These are phyloP conservation scores for Sarocladiaceae sp. DNA, from an alignment of 2,329 filamentous ascomycete species.

Conservation along the genomic window DNA sequence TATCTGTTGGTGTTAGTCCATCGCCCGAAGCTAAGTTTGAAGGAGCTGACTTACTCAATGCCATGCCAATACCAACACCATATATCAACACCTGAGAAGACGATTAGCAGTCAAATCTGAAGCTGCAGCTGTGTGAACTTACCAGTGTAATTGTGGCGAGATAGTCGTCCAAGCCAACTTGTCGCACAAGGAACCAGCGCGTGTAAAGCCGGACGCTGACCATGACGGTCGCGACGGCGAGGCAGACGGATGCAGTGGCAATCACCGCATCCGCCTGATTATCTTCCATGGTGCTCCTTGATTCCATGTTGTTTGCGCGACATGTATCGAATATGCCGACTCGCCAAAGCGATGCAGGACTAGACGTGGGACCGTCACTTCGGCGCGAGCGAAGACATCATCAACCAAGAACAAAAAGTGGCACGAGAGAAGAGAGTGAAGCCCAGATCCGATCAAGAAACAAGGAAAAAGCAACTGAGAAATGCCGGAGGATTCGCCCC, in stretches of 20 bases:
- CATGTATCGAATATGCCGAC: too few species aligned
- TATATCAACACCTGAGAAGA: background rate
- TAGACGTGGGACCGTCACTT: too few species aligned
- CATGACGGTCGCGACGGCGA: constrained; percentile 15
- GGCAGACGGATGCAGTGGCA: constrained; percentile 15
- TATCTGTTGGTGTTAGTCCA: constrained; percentile 1
- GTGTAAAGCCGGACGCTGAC: constrained; percentile 20
- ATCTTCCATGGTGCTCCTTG: background rate
- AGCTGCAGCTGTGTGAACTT: background rate
- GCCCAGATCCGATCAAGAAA: background rate
- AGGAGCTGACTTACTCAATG: background rate
- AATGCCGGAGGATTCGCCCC: background rate
- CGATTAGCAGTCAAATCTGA: background rate
- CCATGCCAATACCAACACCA: constrained; percentile 2
- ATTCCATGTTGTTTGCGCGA: background rate
- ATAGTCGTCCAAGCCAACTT: constrained; percentile 22
- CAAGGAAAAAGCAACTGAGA: background rate
- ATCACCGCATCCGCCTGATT: constrained; percentile 14
- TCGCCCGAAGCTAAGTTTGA: too few species aligned
- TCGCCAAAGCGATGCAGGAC: too few species aligned
- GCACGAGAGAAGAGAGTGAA: background rate
- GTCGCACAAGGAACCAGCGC: constrained; percentile 18
- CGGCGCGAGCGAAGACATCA: background rate
- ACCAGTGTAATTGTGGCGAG: constrained; percentile 21
- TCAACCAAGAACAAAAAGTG: background rate